phyloP scores from a whole-genome alignment of 352 stramenopile genomes.

The Peronospora tabacina region DNA sequence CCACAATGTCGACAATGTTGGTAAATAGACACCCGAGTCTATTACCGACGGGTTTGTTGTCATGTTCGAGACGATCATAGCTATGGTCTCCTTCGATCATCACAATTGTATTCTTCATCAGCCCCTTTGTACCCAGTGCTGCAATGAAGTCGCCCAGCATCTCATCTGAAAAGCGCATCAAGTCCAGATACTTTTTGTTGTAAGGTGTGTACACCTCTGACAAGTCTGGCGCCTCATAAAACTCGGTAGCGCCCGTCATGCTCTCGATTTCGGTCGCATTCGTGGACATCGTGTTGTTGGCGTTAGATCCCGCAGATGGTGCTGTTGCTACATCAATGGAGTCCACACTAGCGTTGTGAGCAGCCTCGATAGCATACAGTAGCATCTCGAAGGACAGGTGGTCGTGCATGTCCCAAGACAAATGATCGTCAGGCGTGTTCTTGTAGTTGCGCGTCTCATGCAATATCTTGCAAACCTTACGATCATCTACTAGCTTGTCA shows the following conservation, averaged over 20 bases:
- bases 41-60: constrained; percentile 58
- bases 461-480: constrained; percentile 57
- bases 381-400: constrained; percentile 69
- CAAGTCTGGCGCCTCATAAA: constrained; percentile 43
- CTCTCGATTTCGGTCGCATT: constrained; percentile 11
- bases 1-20: too few relatives aligned
- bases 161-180: constrained; percentile 62
- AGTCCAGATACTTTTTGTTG: constrained; percentile 64
- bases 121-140: constrained; percentile 35
- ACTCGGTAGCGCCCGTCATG: constrained; percentile 30
- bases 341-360: constrained; percentile 31
- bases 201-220: constrained; percentile 49
- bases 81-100: constrained; percentile 64
- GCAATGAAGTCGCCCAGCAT: constrained; percentile 57
- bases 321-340: constrained; percentile 8
- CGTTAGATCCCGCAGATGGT: background rate
- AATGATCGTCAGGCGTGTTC: constrained; percentile 54
- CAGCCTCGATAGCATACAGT: constrained; percentile 47
- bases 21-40: constrained; percentile 56
- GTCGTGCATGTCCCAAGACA: constrained; percentile 66
- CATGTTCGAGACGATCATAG: constrained; percentile 57
- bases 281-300: background rate
- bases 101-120: constrained; percentile 72
- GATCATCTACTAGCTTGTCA: constrained; percentile 60
- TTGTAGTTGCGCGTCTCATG: constrained; percentile 48